phyloP scores from a whole-genome alignment of 2,329 filamentous ascomycete species.

The Cordyceps cateniannulata region DNA sequence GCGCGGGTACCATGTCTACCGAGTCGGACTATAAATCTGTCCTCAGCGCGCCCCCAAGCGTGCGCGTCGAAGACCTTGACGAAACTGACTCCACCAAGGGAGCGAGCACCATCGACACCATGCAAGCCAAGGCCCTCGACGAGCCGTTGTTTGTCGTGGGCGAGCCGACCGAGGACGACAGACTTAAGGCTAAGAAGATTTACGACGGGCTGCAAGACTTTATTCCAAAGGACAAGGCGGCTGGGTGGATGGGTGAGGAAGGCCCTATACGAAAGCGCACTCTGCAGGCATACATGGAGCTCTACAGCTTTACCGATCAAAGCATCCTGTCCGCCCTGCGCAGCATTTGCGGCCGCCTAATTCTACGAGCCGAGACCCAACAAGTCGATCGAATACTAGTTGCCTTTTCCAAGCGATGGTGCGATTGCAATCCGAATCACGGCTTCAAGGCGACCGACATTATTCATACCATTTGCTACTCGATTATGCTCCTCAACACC shows the following conservation, averaged over 20 bases:
- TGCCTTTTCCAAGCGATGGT: conserved; percentile 85
- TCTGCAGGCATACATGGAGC: conserved; percentile 76
- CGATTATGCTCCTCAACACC: conserved; percentile 89
- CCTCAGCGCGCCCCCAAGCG: conserved; percentile 28
- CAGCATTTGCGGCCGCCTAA: conserved; percentile 71
- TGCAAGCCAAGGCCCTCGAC: conserved; percentile 41
- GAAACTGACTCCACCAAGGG: conserved; percentile 30
- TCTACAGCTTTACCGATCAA: conserved; percentile 78
- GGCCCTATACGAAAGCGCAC: conserved; percentile 52
- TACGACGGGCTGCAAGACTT: conserved; percentile 81
- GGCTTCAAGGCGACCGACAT: conserved; percentile 89
- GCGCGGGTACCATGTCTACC: conserved; percentile 30
- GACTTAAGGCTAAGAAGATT: conserved; percentile 72
- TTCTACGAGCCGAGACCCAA: conserved; percentile 88
- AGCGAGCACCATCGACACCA: conserved; percentile 21
- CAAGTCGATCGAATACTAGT: conserved; percentile 93
- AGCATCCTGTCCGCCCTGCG: conserved; percentile 76
- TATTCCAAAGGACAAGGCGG: conserved; percentile 71
- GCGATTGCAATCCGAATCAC: conserved; percentile 83
- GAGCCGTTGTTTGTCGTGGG: conserved; percentile 53
- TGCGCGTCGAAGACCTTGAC: conserved; percentile 36
- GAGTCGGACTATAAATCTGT: conserved; percentile 36
- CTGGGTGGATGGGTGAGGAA: conserved; percentile 81
- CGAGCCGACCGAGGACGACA: conserved; percentile 61
- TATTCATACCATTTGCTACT: conserved; percentile 96